Conservation (phyloP, 2,329 filamentous ascomycete species). For the Tolypocladium ophioglossoides region DNA sequence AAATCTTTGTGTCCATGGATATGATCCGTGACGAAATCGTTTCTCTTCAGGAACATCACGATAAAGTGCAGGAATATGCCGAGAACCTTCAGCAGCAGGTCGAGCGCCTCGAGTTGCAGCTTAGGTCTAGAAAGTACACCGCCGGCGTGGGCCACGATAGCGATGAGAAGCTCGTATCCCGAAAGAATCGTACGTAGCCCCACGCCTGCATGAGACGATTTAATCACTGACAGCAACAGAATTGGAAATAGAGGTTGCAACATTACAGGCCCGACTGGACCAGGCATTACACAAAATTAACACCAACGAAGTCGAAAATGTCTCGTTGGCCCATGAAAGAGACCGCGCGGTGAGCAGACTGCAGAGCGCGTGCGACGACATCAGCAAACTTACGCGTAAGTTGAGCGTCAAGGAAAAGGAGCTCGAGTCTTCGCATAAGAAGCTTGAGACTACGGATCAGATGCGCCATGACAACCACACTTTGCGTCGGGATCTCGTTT, state of each 20-base stretch:
- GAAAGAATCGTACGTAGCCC: slow-evolving; percentile 44
- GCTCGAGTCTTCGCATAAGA: slow-evolving; percentile 29
- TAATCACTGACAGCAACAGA: slow-evolving; percentile 23
- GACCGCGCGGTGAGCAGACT: slow-evolving; percentile 55
- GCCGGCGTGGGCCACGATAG: slow-evolving; percentile 31
- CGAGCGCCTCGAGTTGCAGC: slow-evolving; percentile 36
- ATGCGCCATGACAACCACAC: slow-evolving; percentile 26
- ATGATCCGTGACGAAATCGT: slow-evolving; percentile 49
- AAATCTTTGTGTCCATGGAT: slow-evolving; percentile 51
- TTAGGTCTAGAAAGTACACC: slow-evolving; percentile 33
- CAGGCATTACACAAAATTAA: slow-evolving; percentile 51
- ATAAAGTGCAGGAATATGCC: slow-evolving; percentile 43
- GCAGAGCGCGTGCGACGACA: slow-evolving; percentile 48
- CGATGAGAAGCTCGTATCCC: slow-evolving; percentile 32
- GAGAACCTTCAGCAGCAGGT: slow-evolving; percentile 42
- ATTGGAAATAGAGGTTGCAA: slow-evolving; percentile 48
- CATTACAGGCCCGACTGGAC: slow-evolving; percentile 51
- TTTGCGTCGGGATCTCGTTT: slow-evolving; percentile 29
- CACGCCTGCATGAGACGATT: not conserved
- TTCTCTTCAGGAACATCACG: slow-evolving; percentile 44
- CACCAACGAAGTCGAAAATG: slow-evolving; percentile 52
- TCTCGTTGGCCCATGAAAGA: slow-evolving; percentile 51
- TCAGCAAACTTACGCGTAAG: slow-evolving; percentile 37
- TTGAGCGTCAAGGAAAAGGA: slow-evolving; percentile 30
- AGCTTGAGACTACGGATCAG: slow-evolving; percentile 29